These are phyloP conservation scores for Pelargonium myrrhifolium DNA, from an alignment of 441 rosid species.

Conservation along the genomic window DNA sequence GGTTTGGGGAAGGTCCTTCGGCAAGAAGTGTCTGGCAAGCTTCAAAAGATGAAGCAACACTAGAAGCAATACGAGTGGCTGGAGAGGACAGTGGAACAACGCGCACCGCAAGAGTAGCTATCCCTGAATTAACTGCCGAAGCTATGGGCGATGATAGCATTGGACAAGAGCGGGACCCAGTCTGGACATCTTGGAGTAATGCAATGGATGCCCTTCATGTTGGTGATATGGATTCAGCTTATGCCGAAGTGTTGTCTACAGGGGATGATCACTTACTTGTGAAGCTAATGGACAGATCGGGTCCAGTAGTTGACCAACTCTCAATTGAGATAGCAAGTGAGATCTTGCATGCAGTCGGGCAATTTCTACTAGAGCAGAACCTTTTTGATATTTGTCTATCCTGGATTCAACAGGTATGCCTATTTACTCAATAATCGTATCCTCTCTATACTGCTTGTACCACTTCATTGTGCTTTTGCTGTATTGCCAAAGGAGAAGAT, in stretches of 20 bases:
- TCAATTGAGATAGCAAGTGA: conserved; percentile 70
- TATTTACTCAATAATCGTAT: conserved; percentile 10
- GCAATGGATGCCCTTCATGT: conserved; percentile 89
- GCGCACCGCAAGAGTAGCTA: conserved; percentile 50
- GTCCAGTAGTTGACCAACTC: conserved; percentile 81
- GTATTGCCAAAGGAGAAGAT: background rate
- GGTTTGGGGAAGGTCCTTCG: conserved; percentile 97
- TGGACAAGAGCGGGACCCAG: conserved; percentile 64
- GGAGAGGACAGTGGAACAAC: conserved; percentile 72
- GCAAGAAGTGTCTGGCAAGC: conserved; percentile 99
- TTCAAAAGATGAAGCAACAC: conserved; percentile 95
- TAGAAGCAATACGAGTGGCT: conserved; percentile 97
- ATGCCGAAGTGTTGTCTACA: conserved; percentile 64
- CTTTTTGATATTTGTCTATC: conserved; percentile 76
- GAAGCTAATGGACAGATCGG: conserved; percentile 91
- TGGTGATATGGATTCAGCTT: conserved; percentile 86
- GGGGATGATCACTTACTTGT: conserved; percentile 85
- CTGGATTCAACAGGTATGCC: conserved; percentile 88
- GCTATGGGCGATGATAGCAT: conserved; percentile 70
- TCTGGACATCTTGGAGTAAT: conserved; percentile 85
- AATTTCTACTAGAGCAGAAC: conserved; percentile 69
- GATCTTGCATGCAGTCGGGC: conserved; percentile 62
- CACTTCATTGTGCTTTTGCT: background rate
- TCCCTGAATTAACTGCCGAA: conserved; percentile 77
- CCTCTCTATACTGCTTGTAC: background rate